A percentile compares a stretch with the other conserved stretches of the same genome.
These are phyloP conservation scores for Blumeria graminis DNA, from an alignment of 2,329 filamentous ascomycete genomes.

Conservation along the genomic window DNA sequence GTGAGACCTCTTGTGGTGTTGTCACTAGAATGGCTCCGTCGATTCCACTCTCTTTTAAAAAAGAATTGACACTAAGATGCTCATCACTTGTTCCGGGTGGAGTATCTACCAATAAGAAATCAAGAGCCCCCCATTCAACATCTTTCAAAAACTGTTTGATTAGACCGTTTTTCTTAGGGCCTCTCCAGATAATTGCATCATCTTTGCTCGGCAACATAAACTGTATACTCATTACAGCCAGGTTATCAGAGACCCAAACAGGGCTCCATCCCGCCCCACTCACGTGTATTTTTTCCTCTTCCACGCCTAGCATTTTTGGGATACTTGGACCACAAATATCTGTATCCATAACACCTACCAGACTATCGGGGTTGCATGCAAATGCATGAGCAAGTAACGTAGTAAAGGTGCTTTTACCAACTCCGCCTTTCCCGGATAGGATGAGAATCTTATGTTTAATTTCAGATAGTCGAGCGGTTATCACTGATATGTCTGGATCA, in stretches of 20 bases:
- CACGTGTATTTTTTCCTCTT: slow-evolving; percentile 79
- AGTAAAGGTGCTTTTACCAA: slow-evolving; percentile 89
- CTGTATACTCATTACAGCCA: slow-evolving; percentile 91
- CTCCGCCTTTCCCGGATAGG: slow-evolving; percentile 82
- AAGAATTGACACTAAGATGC: slow-evolving; percentile 79
- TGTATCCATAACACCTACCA: slow-evolving; percentile 89
- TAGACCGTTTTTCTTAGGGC: slow-evolving; percentile 92
- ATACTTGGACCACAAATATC: slow-evolving; percentile 94
- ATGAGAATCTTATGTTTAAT: slow-evolving; percentile 83
- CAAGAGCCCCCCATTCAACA: slow-evolving; percentile 89
- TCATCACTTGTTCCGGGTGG: slow-evolving; percentile 90
- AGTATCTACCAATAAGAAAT: slow-evolving; percentile 83
- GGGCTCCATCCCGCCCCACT: slow-evolving; percentile 78
- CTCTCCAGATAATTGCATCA: slow-evolving; percentile 91
- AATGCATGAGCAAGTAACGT: slow-evolving; percentile 75
- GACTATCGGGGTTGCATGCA: slow-evolving; percentile 51
- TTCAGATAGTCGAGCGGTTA: slow-evolving; percentile 55
- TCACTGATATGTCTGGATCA: slow-evolving; percentile 78
- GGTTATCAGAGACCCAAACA: slow-evolving; percentile 84
- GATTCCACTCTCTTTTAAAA: slow-evolving; percentile 73
- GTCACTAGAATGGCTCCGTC: slow-evolving; percentile 85
- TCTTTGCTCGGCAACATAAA: slow-evolving; percentile 92
- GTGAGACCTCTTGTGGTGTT: slow-evolving; percentile 78
- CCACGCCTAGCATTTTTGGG: slow-evolving; percentile 97
- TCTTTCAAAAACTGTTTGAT: slow-evolving; percentile 98